These are phyloP conservation scores for Termitomyces sp. DNA, from an alignment of 768 basidiomycete species.

Conservation along the genomic window DNA sequence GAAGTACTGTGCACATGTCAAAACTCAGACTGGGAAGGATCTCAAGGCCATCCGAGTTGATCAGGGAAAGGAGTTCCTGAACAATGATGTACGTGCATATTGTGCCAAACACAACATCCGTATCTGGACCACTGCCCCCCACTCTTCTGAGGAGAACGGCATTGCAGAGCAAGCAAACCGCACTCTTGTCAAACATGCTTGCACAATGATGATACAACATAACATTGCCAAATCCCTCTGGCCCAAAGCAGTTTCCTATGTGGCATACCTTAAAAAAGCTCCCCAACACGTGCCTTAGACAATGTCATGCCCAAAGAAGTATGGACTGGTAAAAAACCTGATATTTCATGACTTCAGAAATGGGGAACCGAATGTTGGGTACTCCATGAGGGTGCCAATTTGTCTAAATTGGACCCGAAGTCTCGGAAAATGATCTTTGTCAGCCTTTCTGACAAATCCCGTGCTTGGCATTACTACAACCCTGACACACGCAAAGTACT, in stretches of 20 bases:
- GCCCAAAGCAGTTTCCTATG: too few relatives aligned
- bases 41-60: not conserved
- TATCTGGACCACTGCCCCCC: not conserved
- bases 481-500: not conserved
- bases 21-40: slow-evolving; percentile 1
- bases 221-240: too few relatives aligned
- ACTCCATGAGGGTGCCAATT: slow-evolving; percentile 3
- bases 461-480: slow-evolving; percentile 8
- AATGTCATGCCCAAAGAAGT: too few relatives aligned
- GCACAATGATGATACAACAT: too few relatives aligned
- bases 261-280: too few relatives aligned
- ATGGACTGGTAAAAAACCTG: too few relatives aligned
- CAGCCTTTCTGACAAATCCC: slow-evolving; percentile 4
- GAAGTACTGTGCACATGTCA: slow-evolving; percentile 3
- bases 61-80: slow-evolving; percentile 1
- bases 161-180: not conserved
- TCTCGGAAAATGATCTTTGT: slow-evolving; percentile 2
- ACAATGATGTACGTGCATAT: not conserved
- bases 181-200: too few relatives aligned
- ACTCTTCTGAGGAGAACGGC: not conserved
- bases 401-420: slow-evolving; percentile 6
- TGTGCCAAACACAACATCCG: not conserved
- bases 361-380: too few relatives aligned
- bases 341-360: too few relatives aligned
- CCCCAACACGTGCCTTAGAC: too few relatives aligned